Base-by-base conservation (phyloP, 139 green algal genomes). In the Eudorina sp. region DNA sequence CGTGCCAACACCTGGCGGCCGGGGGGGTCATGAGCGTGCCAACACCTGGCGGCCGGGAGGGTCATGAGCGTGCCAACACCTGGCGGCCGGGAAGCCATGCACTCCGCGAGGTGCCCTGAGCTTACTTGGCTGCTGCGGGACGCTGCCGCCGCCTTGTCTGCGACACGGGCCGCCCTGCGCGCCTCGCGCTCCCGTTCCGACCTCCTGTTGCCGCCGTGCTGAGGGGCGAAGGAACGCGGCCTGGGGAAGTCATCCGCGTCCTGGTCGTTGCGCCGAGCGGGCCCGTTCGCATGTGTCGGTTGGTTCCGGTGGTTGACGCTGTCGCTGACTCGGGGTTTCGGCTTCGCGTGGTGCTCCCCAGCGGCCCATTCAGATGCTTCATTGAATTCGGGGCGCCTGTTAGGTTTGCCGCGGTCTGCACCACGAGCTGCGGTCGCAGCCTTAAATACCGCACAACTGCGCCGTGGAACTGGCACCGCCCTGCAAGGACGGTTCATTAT, bases 71-170 rank as follows among this genome's bases (percentile, higher is more conserved):
- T 31, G 3, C 27, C 19, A 2, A 72, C 23, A 36, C 29, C 38
- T 41, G 64, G 64, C 13, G 18, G 5, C 13, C 27, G 64, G 29
- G 64, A 74, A 43, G 9, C 16, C n/a, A 43, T 25, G 8, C 64
- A 25, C 36, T 34, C 41, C 25, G 45, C 46, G 13, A 31, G 4
- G n/a, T 11, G 3, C 9, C 76, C n/a, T n/a, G n/a, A n/a, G n/a
- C n/a, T 2, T 55, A 84, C 76, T 38, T 62, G 43, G 43, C 8
- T 46, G 43, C 46, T 62, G 41, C 80, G 80, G 19, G 41, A 16
- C 3, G 31, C 43, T 23, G 34, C 58, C 18, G 80, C 80, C 8
- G 18, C 64, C 81, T 87, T 87, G 41, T 87, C 81, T 8, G 62
- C 81, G 8, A 41, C 11, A 5, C 81, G 64, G 3, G 27, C 64